These are phyloP conservation scores for Paspalum vaginatum DNA, from an alignment of 176 grass and related monocot genomes.

Conservation along the genomic window DNA sequence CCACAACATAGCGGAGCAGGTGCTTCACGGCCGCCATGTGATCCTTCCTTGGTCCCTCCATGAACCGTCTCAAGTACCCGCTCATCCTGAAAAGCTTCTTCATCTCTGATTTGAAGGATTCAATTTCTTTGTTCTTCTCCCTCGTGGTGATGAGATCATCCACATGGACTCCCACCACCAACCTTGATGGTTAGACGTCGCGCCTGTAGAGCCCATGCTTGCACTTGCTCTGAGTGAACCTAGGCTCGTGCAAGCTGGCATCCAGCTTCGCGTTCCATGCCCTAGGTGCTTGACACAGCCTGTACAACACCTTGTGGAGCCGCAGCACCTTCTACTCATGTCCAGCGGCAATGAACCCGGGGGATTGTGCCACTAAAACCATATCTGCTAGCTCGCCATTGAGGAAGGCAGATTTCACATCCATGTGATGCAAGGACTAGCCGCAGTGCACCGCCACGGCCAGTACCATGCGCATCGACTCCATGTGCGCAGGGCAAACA, in stretches of 20 bases:
- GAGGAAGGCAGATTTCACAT: background rate
- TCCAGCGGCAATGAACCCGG: no score
- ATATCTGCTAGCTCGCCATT: background rate
- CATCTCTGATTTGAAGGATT: background rate
- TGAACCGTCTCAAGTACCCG: background rate
- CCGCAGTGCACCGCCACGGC: background rate
- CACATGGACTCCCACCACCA: background rate
- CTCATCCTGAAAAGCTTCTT: no score
- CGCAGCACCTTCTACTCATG: no score
- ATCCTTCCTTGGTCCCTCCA: background rate
- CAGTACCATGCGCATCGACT: background rate
- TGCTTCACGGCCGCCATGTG: background rate
- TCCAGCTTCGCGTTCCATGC: background rate
- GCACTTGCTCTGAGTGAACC: no score
- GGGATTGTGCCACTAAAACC: no score
- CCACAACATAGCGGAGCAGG: background rate
- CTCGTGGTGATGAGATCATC: background rate
- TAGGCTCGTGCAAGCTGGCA: background rate
- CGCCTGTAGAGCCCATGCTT: background rate
- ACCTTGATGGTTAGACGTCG: background rate
- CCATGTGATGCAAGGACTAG: background rate
- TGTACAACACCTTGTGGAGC: background rate
- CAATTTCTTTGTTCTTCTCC: background rate
- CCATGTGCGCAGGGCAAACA: background rate
- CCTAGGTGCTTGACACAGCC: background rate